Base-by-base conservation (phyloP, 2,329 filamentous ascomycete species). In the Neofusicoccum ribis region DNA sequence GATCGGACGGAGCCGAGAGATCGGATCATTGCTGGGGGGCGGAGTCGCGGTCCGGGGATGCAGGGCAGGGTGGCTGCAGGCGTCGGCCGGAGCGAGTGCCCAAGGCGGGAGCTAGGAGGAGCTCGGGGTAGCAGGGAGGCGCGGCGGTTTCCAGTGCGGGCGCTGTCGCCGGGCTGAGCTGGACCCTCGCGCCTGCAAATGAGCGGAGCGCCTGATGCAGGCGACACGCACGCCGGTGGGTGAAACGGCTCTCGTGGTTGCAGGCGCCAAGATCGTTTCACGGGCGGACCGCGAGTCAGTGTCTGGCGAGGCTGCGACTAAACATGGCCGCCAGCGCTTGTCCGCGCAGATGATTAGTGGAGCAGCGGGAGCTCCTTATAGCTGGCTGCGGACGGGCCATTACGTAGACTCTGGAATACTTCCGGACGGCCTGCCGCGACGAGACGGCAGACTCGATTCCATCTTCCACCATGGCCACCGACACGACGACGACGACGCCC, bases 31-130 rank as follows among this genome's bases (percentile, higher is more conserved):
- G 14, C 15, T 11, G 9, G 50, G 50, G 50, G 39, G 23, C 41
- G 54, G 54, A 59, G 54, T 46, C 17, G 39, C 54, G 41, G 54
- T 59, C 54, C 54, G 41, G 39, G 54, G 20, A 27, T 43, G 52
- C 37, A 44, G 51, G 37, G 12, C 31, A 37, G 31, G 7, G 27
- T 15, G 20, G 47, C 47, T 46, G 49, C 34, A 36, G 11, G n/a
- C n/a, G 20, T 2, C 12, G 37, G 37, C 23, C 37, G 39, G 23
- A 58, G 39, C 39, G 20, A 44, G 20, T 43, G 37, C 37, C 36
- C 52, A 56, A 41, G 37, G 36, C 36, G 31, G 50, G 34, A 52
- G 34, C 31, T 14, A 37, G 12, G 34, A 31, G 54, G 27, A 34
- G 39, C 11, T 39, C 50, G 36, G 36, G 36, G 52, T 27, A n/a